phyloP scores from a whole-genome alignment of 371 early-diverging fungal genomes.

The Mucor lusitanicus region DNA sequence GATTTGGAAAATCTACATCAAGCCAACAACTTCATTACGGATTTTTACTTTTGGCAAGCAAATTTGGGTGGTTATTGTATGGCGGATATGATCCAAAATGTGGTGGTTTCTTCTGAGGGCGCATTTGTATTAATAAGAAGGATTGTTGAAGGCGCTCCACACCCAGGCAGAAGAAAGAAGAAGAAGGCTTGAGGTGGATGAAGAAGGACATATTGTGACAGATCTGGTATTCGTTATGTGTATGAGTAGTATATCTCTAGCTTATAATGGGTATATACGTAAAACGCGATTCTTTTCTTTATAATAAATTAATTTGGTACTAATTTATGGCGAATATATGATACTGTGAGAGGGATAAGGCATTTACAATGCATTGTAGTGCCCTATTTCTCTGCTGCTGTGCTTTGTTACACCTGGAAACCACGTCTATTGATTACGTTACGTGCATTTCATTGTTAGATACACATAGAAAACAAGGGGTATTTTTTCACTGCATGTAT shows the following conservation, averaged over 20 bases:
- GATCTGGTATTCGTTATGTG: slow-evolving; percentile 1
- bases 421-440: no score
- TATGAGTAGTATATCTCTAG: neutral
- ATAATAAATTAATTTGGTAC: neutral
- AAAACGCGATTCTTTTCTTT: neutral
- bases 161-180: slow-evolving; percentile 49
- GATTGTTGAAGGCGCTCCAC: slow-evolving; percentile 50
- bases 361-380: no score
- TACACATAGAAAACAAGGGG: no score
- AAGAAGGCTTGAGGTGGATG: slow-evolving; percentile 10
- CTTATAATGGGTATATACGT: neutral
- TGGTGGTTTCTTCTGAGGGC: slow-evolving; percentile 45
- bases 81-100: slow-evolving; percentile 49
- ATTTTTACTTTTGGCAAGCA: slow-evolving; percentile 57
- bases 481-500: no score
- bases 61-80: slow-evolving; percentile 54
- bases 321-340: neutral
- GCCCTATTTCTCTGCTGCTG: no score
- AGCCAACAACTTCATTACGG: slow-evolving; percentile 27
- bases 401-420: no score
- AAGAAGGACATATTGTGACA: neutral
- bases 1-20: slow-evolving; percentile 43
- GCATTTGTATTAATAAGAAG: slow-evolving; percentile 40
- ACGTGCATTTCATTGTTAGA: no score
- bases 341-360: no score